Evolutionary conservation across 1,284 basidiomycete species (phyloP).

Genomic region (Ceratobasidium papillatum): DNA sequence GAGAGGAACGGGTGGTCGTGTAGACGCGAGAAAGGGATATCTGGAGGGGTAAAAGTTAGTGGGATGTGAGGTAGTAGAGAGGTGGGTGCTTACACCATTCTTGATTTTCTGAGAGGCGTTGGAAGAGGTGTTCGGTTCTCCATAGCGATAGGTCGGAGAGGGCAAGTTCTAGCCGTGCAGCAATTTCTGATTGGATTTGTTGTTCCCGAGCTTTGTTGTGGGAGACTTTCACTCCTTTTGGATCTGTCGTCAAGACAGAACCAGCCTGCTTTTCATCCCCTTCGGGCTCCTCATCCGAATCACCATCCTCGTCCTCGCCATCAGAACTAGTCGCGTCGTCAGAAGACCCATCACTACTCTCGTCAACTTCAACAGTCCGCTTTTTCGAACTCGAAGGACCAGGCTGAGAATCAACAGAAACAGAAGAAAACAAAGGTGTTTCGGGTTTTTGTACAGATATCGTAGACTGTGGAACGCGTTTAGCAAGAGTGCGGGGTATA

Average conservation of each 20-base stretch:
- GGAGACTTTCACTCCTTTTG: neutral
- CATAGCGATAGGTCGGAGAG: conserved; percentile 40
- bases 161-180: conserved; percentile 40
- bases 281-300: neutral
- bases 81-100: conserved; percentile 45
- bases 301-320: neutral
- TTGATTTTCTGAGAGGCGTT: conserved; percentile 25
- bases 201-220: neutral
- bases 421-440: neutral
- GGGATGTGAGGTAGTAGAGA: neutral
- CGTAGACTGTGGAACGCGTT: neutral
- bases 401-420: neutral
- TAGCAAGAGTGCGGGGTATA: conserved; percentile 35
- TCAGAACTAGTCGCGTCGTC: neutral
- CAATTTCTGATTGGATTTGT: conserved; percentile 30
- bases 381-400: conserved; percentile 16
- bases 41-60: conserved; percentile 23
- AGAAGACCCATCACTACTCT: neutral
- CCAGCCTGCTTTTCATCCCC: neutral
- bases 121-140: conserved; percentile 25
- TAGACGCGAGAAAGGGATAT: conserved; percentile 50
- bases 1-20: conserved; percentile 55
- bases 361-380: neutral
- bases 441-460: neutral
- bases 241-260: neutral